Evolutionary conservation across 305 asterid genomes (phyloP), one percentile per base, ranked within the genome.

Genomic region (Fraxinus dipetala): DNA sequence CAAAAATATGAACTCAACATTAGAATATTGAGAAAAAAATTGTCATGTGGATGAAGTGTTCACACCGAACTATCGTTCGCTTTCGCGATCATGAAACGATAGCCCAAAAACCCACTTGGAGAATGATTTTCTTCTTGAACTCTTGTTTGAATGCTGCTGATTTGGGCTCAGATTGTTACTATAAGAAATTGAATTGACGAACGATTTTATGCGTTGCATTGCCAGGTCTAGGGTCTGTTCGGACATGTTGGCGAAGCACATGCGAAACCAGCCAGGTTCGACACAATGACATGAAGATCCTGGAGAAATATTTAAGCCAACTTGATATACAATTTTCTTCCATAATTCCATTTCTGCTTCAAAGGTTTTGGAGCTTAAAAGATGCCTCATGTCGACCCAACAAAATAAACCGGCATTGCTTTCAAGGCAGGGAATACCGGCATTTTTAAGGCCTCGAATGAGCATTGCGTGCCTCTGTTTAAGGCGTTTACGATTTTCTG

Each of bases 81-180:
- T 84, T 63, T 84, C 83, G 8, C 86, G 89, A 34, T 88, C 91
- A 38, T 87, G 83, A 74, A 86, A 86, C 79, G 92, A 88, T 54
- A 86, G 88, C 59, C 90, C 83, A 84, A 89, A 89, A 89, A 88
- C 91, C 92, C 92, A 89, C 86, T 86, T 89, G 30, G 85, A 70
- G 85, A 83, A 84, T 75, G 88, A 79, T 79, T 85, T 89, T 78
- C 85, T 85, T 81, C 80, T 86, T 6, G 88, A 78, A 78, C 78
- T 74, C 81, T 83, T 87, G 76, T 78, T 85, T 2, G 84, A 77
- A 38, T 61, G 51, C 14, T 48, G 84, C 63, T 76, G 85, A 79
- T 30, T 59, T 56, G 4, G 38, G 43, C 56, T 45, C 16, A 31
- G 7, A 30, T 65, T 26, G n/a, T 67, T 67, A 10, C 75, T 13